Evolutionary conservation across 2,329 filamentous ascomycete genomes (phyloP).

Genomic region (Lasiodiplodia theobromae): DNA sequence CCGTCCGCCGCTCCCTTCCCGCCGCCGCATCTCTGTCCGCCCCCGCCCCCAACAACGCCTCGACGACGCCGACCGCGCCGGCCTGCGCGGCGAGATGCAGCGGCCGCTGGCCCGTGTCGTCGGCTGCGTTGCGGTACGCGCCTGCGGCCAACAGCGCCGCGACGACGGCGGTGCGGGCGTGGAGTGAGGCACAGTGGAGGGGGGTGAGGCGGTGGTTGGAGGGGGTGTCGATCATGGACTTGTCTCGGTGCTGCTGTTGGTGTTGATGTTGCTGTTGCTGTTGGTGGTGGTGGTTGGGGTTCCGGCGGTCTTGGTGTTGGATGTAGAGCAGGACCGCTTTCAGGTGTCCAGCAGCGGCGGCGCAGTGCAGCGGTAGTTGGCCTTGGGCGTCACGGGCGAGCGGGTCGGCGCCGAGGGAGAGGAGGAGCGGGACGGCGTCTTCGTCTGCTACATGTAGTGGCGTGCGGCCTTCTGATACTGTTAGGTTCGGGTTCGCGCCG

Average conservation of each 20-base stretch:
- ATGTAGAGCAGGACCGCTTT: background rate
- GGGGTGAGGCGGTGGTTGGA: background rate
- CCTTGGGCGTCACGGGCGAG: background rate
- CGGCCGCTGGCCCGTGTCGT: background rate
- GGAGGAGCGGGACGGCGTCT: background rate
- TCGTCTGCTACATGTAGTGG: background rate
- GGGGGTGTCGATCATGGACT: background rate
- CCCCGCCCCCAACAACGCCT: rapidly evolving
- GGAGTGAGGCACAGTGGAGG: background rate
- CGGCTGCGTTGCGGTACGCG: conserved; percentile 6
- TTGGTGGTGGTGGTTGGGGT: background rate
- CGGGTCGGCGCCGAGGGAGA: background rate
- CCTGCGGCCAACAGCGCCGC: background rate
- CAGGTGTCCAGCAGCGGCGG: background rate
- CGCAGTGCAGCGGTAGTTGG: background rate
- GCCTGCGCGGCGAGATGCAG: background rate
- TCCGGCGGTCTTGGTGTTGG: too few species aligned
- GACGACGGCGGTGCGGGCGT: background rate
- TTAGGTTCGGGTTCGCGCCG: background rate
- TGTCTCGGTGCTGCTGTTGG: too few species aligned
- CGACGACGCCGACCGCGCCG: background rate
- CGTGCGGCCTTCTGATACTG: background rate
- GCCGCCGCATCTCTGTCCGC: background rate
- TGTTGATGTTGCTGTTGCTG: too few species aligned
- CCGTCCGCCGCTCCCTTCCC: background rate